Base-by-base conservation (phyloP, 2,329 filamentous ascomycete species). In the Aspergillus clavatus region DNA sequence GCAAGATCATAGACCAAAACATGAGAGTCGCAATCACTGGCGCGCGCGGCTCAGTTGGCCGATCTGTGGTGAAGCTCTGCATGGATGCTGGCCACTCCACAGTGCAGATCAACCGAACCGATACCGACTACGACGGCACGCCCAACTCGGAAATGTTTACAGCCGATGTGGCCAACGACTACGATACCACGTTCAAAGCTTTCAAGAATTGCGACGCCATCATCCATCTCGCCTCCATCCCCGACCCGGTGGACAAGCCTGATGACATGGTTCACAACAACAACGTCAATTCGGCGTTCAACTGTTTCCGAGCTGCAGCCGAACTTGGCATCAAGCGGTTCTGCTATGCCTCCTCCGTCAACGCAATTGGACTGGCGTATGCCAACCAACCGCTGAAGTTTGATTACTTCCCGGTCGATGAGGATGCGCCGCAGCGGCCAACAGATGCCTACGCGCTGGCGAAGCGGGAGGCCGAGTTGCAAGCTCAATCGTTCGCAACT, bases 11-110 rank as follows among this genome's bases (percentile, higher is more conserved):
- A 5, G 6, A 33, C 14, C 5, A 4, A 22, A 48, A 33, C 18
- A 61, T 62, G 69, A 72, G 61, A 63, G 70, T 61, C 61, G 71
- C 69, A 48, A 72, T 59, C 59, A 72, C 62, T 42, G 60, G 62
- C 48, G 67, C 46, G 54, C 65, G 60, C 58, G 59, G 66, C 55
- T 61, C 55, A 14, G 61, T 65, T 39, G 61, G 61, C 38, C 47
- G 51, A 35, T 55, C 55, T 14, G 52, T 61, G 21, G 63, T 67
- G 38, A 60, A 64, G 49, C 44, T 60, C 6, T 62, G 58, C 43
- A 55, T 63, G 5, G 48, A 63, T 12, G 55, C 59, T 35, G 65
- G 61, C 40, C 60, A 67, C 48, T 36, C 55, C 12, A 68, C 60
- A 3, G 59, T 68, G 2, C 61, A 69, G 45, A 58, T 70, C 37